Evolutionary conservation across 2,329 filamentous ascomycete species (phyloP).

Genomic region (Celoporthe dispersa): DNA sequence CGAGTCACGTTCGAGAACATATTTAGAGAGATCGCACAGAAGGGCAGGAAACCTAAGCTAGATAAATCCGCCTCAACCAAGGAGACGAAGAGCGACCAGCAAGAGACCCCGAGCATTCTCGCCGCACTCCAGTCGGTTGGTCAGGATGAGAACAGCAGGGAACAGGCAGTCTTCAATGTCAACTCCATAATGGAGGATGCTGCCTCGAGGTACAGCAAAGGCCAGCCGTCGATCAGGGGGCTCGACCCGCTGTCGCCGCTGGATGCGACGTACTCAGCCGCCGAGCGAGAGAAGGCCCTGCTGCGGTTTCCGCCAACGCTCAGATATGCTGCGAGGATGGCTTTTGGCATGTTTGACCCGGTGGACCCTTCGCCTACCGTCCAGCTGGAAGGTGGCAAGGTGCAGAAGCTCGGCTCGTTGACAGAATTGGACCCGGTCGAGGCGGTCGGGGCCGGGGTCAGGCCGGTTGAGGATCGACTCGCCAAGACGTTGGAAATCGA

Average conservation of each 20-base stretch:
- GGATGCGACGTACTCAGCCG: slow-evolving; percentile 32
- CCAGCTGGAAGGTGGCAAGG: slow-evolving; percentile 26
- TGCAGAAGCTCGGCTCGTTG: background rate
- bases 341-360: slow-evolving; percentile 41
- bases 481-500: slow-evolving; percentile 45
- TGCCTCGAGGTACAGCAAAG: slow-evolving; percentile 23
- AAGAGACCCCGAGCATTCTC: slow-evolving; percentile 21
- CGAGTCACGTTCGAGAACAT: slow-evolving; percentile 54
- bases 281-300: slow-evolving; percentile 42
- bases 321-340: slow-evolving; percentile 44
- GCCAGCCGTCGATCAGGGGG: slow-evolving; percentile 21
- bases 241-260: slow-evolving; percentile 31
- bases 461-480: slow-evolving; percentile 27
- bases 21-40: slow-evolving; percentile 60
- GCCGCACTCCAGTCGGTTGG: slow-evolving; percentile 10
- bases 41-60: slow-evolving; percentile 33
- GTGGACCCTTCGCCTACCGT: slow-evolving; percentile 12
- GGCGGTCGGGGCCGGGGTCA: slow-evolving; percentile 38
- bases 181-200: slow-evolving; percentile 38
- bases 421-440: slow-evolving; percentile 27
- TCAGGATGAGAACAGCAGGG: background rate
- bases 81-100: slow-evolving; percentile 18
- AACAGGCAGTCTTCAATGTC: slow-evolving; percentile 31
- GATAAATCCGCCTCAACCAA: background rate
- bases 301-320: slow-evolving; percentile 47